phyloP scores from a whole-genome alignment of 129 eudicot genomes.

The Flaveria sonorensis region DNA sequence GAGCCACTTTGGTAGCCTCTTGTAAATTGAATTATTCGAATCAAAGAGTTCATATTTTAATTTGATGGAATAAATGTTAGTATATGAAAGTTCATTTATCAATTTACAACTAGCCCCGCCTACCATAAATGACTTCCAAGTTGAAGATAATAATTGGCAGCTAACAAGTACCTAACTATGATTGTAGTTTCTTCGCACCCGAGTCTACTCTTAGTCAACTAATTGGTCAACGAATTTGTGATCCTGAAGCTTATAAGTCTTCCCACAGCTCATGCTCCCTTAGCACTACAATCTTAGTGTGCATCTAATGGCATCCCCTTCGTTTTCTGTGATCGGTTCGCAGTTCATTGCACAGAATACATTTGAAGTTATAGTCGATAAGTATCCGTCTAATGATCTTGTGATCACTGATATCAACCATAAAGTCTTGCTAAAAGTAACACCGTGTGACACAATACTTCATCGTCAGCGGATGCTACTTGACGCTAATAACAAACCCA shows the following conservation, averaged over 20 bases:
- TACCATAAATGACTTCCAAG: no score
- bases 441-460: background rate
- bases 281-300: background rate
- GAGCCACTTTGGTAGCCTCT: no score
- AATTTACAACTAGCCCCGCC: no score
- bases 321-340: conserved; percentile 1
- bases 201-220: background rate
- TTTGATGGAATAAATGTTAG: no score
- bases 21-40: no score
- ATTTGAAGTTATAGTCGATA: conserved; percentile 21
- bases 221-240: background rate
- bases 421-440: conserved; percentile 34
- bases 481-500: conserved; percentile 39
- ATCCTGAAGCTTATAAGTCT: background rate
- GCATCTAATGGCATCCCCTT: no score
- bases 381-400: conserved; percentile 21
- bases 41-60: no score
- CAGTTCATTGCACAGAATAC: conserved; percentile 25
- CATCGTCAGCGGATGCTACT: conserved; percentile 29
- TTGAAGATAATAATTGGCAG: no score
- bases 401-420: conserved; percentile 27
- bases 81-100: no score
- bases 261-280: background rate
- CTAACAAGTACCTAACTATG: background rate
- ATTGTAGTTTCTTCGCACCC: no score